Conservation (phyloP, 441 rosid species). For the Hura crepitans region DNA sequence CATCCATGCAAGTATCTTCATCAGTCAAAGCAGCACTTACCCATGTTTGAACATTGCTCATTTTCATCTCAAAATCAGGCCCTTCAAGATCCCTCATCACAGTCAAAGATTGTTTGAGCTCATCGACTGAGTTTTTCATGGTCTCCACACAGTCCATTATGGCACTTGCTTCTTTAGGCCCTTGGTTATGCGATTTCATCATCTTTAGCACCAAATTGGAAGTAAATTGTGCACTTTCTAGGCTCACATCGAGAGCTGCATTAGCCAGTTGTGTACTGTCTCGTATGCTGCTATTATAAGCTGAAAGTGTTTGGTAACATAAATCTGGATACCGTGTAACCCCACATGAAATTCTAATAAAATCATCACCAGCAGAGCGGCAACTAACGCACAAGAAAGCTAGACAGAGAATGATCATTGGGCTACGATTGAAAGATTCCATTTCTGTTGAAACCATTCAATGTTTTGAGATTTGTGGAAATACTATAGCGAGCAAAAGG, state of each 20-base stretch:
- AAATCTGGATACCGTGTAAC: conserved; percentile 32
- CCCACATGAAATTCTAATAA: conserved; percentile 36
- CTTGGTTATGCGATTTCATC: conserved; percentile 8
- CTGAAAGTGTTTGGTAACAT: conserved; percentile 33
- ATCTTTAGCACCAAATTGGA: conserved; percentile 14
- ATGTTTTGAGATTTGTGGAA: not conserved
- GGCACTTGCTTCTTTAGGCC: conserved; percentile 28
- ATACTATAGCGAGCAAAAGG: too few species aligned
- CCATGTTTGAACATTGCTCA: conserved; percentile 36
- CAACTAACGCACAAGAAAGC: conserved; percentile 8
- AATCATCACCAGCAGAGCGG: conserved; percentile 14
- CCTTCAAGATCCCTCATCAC: conserved; percentile 32
- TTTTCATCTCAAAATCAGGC: conserved; percentile 30
- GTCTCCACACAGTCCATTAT: conserved; percentile 34
- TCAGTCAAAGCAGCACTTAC: conserved; percentile 48
- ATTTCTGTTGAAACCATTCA: not conserved
- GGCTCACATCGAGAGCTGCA: conserved; percentile 30
- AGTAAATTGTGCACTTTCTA: conserved; percentile 21
- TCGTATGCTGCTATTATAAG: conserved; percentile 23
- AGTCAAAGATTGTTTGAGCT: conserved; percentile 24
- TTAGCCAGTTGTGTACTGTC: conserved; percentile 22
- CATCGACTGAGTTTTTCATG: conserved; percentile 29
- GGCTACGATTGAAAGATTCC: conserved; percentile 8
- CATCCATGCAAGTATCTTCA: conserved; percentile 41
- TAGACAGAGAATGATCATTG: conserved; percentile 6